Conservation (phyloP, 805 yeast genomes). For the Kazachstania taianensis region DNA sequence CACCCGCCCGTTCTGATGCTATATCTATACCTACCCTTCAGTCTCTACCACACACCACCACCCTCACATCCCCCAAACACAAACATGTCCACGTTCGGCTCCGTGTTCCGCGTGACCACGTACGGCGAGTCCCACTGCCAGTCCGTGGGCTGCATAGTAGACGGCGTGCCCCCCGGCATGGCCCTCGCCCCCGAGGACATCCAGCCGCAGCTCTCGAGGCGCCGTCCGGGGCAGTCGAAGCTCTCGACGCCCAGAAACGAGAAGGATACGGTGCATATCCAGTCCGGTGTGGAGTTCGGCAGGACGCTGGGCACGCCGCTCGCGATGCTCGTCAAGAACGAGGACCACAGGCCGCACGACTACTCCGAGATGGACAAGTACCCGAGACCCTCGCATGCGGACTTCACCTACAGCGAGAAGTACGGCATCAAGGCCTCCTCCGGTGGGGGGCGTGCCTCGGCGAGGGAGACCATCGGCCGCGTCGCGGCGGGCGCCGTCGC, state of each 20-base stretch:
- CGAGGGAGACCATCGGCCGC: constrained; percentile 96
- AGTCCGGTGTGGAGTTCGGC: constrained; percentile 89
- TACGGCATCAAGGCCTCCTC: constrained; percentile 90
- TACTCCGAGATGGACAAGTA: constrained; percentile 89
- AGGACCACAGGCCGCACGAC: constrained; percentile 95
- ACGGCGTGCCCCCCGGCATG: constrained; percentile 96
- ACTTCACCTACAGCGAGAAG: constrained; percentile 81
- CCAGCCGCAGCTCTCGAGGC: constrained; percentile 91
- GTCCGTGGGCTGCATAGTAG: constrained; percentile 96
- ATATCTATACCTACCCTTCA: too few relatives aligned
- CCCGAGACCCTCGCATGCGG: constrained; percentile 98
- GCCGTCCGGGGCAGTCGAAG: constrained; percentile 95
- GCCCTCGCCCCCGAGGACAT: constrained; percentile 74
- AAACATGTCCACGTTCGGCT: constrained; percentile 65
- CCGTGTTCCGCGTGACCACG: constrained; percentile 65
- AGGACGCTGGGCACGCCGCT: constrained; percentile 90
- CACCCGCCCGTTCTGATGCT: too few relatives aligned
- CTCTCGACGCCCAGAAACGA: constrained; percentile 93
- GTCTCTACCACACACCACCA: not conserved
- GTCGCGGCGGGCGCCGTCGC: constrained; percentile 99
- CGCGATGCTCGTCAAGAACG: constrained; percentile 84
- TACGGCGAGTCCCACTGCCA: constrained; percentile 98
- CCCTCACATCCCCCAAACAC: not conserved
- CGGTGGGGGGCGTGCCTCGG: constrained; percentile 96
- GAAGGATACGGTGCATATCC: constrained; percentile 85